Evolutionary conservation across 2,329 filamentous ascomycete genomes (phyloP), one percentile per base, ranked within the genome.

Genomic region (Diaporthe eres): DNA sequence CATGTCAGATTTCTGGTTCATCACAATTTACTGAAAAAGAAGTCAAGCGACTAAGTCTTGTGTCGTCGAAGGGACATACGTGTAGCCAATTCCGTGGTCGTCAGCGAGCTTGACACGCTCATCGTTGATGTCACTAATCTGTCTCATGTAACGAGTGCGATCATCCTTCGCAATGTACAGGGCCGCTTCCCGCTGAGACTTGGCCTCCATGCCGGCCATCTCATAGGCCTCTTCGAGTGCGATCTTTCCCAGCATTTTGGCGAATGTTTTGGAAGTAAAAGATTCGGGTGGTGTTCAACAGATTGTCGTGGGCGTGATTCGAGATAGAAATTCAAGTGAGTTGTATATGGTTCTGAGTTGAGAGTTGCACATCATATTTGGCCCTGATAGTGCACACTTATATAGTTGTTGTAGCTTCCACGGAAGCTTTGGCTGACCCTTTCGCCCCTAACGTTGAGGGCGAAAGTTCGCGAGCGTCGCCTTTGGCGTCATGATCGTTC

Each of bases 81-180:
- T 87, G 79, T 87, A 88, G 9, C 86, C 87, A 17, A 89, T 86
- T 22, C 87, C 86, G 77, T 88, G 83, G 47, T 80, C 76, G 71
- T 82, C 78, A 28, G 78, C 76, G 37, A 78, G 68, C 34, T 81
- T 70, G 34, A 83, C 53, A 58, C 82, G 80, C 44, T 78, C 75
- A 5, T 79, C 75, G 19, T 75, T 76, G 65, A 76, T 75, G 61
- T 77, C 77, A 49, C 80, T 78, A 65, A 79, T 77, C 17, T 61
- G 67, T 19, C 47, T 63, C 57, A 74, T 74, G 57, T 76, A 76
- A 3, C 75, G 75, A 53, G 58, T 44, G 22, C 72, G 57, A 34
- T 76, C 65, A 6, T 51, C 55, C 58, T 53, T 53, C 15, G 67
- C 53, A 22, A 75, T 76, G 31, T 76, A 76, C 9, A 76, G 22